phyloP scores from a whole-genome alignment of 2,329 filamentous ascomycete species.

The Epichloe glyceriae region DNA sequence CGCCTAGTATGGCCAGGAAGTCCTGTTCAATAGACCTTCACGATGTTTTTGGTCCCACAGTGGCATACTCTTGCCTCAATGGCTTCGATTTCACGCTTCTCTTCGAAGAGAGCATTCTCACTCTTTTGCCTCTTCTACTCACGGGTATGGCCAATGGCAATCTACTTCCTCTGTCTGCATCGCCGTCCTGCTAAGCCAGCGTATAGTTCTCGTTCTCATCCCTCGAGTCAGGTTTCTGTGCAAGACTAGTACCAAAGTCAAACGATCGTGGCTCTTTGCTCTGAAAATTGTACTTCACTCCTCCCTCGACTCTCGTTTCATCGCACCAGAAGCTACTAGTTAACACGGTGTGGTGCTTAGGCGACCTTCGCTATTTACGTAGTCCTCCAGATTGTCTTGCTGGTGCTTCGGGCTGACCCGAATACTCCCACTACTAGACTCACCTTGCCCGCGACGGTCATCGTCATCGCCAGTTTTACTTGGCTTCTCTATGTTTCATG shows the following conservation, averaged over 20 bases:
- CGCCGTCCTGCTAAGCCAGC: background rate
- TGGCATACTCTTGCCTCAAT: constrained; percentile 10
- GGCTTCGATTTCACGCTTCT: constrained; percentile 18
- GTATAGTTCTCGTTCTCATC: constrained; percentile 4
- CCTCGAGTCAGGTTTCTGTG: constrained; percentile 3
- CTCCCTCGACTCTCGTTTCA: background rate
- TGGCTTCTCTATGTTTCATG: constrained; percentile 15
- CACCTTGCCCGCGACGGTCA: constrained; percentile 7
- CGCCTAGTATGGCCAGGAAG: background rate
- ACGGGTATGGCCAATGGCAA: constrained; percentile 4
- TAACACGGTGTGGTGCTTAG: background rate
- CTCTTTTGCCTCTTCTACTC: constrained; percentile 10
- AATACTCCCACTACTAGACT: constrained; percentile 8
- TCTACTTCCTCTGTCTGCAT: background rate
- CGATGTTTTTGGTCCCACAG: constrained; percentile 10
- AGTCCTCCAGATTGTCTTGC: constrained; percentile 8
- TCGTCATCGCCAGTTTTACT: constrained; percentile 8
- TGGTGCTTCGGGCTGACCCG: constrained; percentile 9
- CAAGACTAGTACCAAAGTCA: constrained; percentile 4
- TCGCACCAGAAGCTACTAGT: background rate
- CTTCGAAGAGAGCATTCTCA: constrained; percentile 16
- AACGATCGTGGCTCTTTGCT: constrained; percentile 8
- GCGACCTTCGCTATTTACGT: constrained; percentile 5
- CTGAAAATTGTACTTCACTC: constrained; percentile 7
- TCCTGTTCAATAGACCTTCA: constrained; percentile 7